Percentiles rank a stretch among this genome's conserved stretches.
Conservation (phyloP, 352 stramenopile species). For the Phytophthora multivora region DNA sequence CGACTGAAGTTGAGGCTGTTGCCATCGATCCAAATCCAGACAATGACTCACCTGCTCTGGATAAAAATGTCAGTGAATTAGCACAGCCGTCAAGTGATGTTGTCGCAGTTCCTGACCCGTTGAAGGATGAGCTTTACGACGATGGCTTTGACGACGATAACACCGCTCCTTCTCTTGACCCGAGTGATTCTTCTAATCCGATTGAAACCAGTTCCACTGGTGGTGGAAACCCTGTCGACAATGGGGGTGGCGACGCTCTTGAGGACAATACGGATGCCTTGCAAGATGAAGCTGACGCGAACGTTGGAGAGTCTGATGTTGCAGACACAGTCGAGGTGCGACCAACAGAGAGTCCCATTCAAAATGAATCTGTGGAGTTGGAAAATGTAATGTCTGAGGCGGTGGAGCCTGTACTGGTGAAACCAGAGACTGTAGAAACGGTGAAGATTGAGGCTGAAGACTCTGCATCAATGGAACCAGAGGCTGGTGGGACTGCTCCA, state of each 20-base stretch:
- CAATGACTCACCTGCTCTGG: neutral
- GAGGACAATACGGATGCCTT: neutral
- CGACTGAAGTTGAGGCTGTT: neutral
- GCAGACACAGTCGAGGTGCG: neutral
- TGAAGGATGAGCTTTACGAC: conserved; percentile 25
- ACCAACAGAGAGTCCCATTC: neutral
- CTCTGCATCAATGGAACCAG: no score
- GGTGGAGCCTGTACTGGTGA: neutral
- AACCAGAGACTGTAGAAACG: neutral
- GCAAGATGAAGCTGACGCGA: neutral
- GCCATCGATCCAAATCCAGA: neutral
- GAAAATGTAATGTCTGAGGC: neutral
- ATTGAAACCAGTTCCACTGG: neutral
- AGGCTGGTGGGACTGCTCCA: no score
- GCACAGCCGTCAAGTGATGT: neutral
- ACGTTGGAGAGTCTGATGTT: conserved; percentile 1
- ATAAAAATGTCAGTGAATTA: neutral
- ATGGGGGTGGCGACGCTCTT: neutral
- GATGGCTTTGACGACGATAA: conserved; percentile 44
- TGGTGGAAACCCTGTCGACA: neutral
- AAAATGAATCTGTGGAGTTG: neutral
- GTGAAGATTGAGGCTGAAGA: neutral
- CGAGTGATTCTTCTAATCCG: neutral
- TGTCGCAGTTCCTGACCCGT: neutral
- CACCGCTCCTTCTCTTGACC: neutral